Evolutionary conservation across 2,329 filamentous ascomycete species (phyloP).

Genomic region (Conoideocrella luteorostrata): DNA sequence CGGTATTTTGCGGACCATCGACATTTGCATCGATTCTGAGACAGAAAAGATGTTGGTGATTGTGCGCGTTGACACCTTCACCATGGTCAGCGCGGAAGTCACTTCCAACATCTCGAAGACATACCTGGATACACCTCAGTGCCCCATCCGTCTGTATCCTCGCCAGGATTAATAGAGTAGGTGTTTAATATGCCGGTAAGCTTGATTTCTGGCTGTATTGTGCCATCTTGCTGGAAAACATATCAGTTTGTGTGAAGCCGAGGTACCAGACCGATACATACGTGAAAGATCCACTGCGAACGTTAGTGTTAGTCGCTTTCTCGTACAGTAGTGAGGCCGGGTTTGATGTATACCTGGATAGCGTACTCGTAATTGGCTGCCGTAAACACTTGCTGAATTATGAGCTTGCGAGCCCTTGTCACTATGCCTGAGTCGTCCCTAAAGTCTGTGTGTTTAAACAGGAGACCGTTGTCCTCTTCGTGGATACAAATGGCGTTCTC

Average conservation of each 20-base stretch:
- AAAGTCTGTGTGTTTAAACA: slow-evolving; percentile 95
- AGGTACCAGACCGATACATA: slow-evolving; percentile 14
- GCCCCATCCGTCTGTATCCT: slow-evolving; percentile 81
- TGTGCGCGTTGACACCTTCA: slow-evolving; percentile 90
- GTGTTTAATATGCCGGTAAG: slow-evolving; percentile 92
- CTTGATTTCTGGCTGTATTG: slow-evolving; percentile 85
- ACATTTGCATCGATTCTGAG: slow-evolving; percentile 81
- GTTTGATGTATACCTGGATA: slow-evolving; percentile 27
- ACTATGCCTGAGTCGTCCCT: slow-evolving; percentile 82
- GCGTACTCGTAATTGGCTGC: slow-evolving; percentile 93
- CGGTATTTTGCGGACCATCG: slow-evolving; percentile 76
- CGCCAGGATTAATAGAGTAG: slow-evolving; percentile 71
- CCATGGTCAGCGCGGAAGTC: no score
- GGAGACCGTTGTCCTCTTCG: slow-evolving; percentile 84
- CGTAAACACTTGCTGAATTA: slow-evolving; percentile 89
- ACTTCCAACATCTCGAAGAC: no score
- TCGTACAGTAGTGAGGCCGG: not conserved
- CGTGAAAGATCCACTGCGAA: slow-evolving; percentile 78
- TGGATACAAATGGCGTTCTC: slow-evolving; percentile 96
- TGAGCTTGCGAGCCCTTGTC: slow-evolving; percentile 48
- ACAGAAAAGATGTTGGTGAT: slow-evolving; percentile 94
- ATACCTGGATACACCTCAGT: slow-evolving; percentile 72
- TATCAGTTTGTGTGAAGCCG: slow-evolving; percentile 17
- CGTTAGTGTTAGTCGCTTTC: slow-evolving; percentile 33
- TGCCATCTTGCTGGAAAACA: slow-evolving; percentile 63